These are phyloP conservation scores for Polygonum aviculare DNA, from an alignment of 148 eudicot species.

Conservation along the genomic window DNA sequence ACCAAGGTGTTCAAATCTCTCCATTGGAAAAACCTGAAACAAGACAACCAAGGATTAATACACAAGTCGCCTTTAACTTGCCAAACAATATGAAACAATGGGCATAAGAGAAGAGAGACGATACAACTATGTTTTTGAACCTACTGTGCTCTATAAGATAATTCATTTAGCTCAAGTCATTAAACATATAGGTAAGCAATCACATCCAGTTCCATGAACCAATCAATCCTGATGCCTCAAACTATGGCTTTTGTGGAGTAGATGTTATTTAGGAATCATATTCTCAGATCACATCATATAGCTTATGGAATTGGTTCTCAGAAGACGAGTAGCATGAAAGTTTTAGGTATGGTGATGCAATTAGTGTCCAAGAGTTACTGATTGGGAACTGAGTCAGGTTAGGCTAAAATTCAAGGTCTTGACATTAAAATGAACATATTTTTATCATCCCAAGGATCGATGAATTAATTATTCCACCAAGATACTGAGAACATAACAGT, in stretches of 20 bases:
- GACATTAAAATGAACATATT: not conserved
- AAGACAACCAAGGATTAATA: not conserved
- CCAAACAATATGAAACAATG: not conserved
- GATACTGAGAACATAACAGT: not conserved
- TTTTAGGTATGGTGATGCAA: not conserved
- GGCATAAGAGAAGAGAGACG: not conserved
- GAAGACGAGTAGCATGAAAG: not conserved
- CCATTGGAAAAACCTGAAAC: conserved; percentile 85
- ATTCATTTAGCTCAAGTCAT: not conserved
- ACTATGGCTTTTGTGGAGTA: not conserved
- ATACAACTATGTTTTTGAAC: not conserved
- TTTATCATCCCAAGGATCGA: not conserved
- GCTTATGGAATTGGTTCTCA: not conserved
- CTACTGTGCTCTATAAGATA: not conserved
- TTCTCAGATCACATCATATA: not conserved
- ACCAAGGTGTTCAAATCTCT: conserved; percentile 85
- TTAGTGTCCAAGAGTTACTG: not conserved
- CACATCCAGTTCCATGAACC: not conserved
- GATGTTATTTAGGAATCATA: not conserved
- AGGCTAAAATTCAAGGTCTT: not conserved
- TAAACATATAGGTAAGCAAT: not conserved
- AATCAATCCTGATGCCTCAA: not conserved
- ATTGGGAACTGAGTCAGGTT: not conserved
- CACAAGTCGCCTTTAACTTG: not conserved
- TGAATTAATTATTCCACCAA: not conserved